phyloP scores from a whole-genome alignment of 176 grass and related monocot species.

The Secale cereale region DNA sequence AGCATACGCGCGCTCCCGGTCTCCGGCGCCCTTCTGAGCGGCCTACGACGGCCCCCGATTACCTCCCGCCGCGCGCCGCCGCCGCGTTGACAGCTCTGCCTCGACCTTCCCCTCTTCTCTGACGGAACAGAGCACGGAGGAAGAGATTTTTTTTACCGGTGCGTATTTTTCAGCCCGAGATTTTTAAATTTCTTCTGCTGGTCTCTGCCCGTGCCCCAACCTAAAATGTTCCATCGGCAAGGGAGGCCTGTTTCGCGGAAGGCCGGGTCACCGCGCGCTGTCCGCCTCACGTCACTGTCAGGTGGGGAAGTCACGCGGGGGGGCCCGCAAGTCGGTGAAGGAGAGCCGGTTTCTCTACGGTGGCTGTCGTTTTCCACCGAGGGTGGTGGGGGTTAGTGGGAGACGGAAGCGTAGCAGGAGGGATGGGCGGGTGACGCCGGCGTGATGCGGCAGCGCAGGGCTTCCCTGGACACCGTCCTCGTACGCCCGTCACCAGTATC shows the following conservation, averaged over 20 bases:
- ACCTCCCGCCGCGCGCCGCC: not conserved
- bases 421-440: conserved; percentile 25
- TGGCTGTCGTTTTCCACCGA: not conserved
- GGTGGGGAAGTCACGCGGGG: accelerated
- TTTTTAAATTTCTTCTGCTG: conserved; percentile 26
- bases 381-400: not conserved
- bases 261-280: not conserved
- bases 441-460: not conserved
- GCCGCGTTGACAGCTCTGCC: not conserved
- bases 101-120: not conserved
- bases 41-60: not conserved
- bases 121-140: not conserved
- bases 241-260: not conserved
- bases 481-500: not conserved
- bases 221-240: conserved; percentile 35
- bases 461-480: conserved; percentile 26
- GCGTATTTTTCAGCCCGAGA: not conserved
- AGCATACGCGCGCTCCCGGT: not conserved
- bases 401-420: not conserved
- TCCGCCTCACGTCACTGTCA: not conserved
- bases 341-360: accelerated
- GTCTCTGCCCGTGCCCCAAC: conserved; percentile 4
- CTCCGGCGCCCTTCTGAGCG: not conserved
- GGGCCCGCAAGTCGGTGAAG: not conserved
- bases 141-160: not conserved